phyloP scores from a whole-genome alignment of 768 basidiomycete genomes.

The Boletales sp. region DNA sequence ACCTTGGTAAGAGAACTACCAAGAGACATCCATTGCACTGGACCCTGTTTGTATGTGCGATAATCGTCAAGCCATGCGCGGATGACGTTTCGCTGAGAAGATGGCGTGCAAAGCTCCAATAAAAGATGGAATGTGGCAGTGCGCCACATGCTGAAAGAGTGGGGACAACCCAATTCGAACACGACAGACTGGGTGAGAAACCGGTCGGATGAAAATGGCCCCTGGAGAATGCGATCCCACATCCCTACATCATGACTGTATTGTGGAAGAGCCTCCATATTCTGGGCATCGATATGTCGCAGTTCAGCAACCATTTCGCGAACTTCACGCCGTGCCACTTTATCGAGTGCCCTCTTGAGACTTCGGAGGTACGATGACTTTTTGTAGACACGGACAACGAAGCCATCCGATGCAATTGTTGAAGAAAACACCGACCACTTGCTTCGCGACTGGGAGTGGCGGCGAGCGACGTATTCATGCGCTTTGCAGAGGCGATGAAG shows the following conservation, averaged over 20 bases:
- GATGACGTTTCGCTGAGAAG: background rate
- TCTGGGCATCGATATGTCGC: constrained; percentile 4
- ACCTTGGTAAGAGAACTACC: constrained; percentile 9
- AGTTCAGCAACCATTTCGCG: constrained; percentile 28
- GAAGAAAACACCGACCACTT: constrained; percentile 34
- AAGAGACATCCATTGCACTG: constrained; percentile 22
- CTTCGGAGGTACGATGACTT: constrained; percentile 13
- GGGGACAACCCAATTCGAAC: constrained; percentile 41
- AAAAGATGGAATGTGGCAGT: constrained; percentile 24
- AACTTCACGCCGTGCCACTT: constrained; percentile 18
- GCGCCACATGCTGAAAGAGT: constrained; percentile 38
- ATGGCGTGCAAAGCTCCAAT: constrained; percentile 29
- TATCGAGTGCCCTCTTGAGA: constrained; percentile 28
- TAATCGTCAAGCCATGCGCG: constrained; percentile 6
- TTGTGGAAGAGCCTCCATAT: background rate
- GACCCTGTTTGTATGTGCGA: background rate
- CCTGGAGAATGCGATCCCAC: constrained; percentile 33
- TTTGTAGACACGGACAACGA: constrained; percentile 34
- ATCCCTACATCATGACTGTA: too few species aligned
- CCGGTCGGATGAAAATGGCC: constrained; percentile 39
- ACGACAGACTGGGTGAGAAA: constrained; percentile 25
- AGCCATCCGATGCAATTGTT: constrained; percentile 11
- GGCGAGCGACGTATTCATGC: constrained; percentile 27
- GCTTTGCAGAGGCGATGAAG: constrained; percentile 31
- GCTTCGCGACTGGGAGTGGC: constrained; percentile 17